A percentile compares a stretch with the other conserved stretches of the same genome.
phyloP scores from a whole-genome alignment of 345 rosid genomes.

The Melastoma malabathricum region DNA sequence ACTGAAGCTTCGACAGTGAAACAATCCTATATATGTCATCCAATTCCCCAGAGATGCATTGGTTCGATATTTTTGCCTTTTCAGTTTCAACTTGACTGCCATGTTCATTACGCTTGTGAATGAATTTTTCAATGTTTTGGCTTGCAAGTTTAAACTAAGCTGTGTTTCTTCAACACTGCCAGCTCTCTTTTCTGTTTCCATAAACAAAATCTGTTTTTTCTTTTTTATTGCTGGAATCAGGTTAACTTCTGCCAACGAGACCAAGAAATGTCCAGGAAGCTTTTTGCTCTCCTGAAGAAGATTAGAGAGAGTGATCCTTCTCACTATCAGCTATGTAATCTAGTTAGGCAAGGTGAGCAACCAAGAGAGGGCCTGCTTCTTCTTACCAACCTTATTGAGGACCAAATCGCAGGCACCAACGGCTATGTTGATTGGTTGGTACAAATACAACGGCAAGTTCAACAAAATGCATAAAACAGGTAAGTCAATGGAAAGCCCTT shows the following conservation, averaged over 20 bases:
- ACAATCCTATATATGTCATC: no score
- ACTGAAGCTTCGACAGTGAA: no score
- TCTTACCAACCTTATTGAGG: slow-evolving; percentile 71
- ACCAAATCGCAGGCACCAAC: slow-evolving; percentile 56
- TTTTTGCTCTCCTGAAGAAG: slow-evolving; percentile 47
- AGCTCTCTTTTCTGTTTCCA: neutral
- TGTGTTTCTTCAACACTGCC: neutral
- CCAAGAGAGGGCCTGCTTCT: slow-evolving; percentile 88
- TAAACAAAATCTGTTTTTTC: neutral
- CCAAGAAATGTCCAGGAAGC: slow-evolving; percentile 79
- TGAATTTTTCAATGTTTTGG: neutral
- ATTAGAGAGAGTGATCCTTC: slow-evolving; percentile 62
- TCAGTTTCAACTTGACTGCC: no score
- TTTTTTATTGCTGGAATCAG: slow-evolving; percentile 24
- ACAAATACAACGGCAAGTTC: slow-evolving; percentile 84
- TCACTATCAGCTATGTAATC: slow-evolving; percentile 55
- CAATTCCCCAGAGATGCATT: neutral
- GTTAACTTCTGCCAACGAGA: slow-evolving; percentile 45
- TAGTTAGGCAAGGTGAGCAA: slow-evolving; percentile 96
- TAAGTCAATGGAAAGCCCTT: neutral
- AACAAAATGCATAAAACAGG: slow-evolving; percentile 56
- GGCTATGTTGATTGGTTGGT: slow-evolving; percentile 78
- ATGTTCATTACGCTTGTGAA: slow-evolving; percentile 1
- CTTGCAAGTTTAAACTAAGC: neutral
- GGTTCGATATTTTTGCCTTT: neutral